Percentiles rank a stretch among this genome's conserved stretches.
phyloP scores from a whole-genome alignment of 1,139 yeast genomes.

The Lodderomyces beijingensis region DNA sequence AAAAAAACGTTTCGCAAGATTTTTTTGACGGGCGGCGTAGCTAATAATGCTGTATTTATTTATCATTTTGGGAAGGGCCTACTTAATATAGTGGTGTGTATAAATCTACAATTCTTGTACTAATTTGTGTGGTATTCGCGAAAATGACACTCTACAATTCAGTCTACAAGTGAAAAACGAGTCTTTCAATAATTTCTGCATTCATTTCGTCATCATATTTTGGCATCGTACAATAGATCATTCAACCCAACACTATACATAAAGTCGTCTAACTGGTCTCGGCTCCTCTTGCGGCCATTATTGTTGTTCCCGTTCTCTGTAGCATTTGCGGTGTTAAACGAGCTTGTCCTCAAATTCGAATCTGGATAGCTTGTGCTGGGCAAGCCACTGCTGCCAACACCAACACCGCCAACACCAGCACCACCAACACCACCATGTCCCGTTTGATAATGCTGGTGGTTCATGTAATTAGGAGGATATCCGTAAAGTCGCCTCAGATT shows the following conservation, averaged over 20 bases:
- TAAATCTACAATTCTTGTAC: too few relatives aligned
- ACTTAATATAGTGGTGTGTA: too few relatives aligned
- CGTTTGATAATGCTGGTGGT: neutral
- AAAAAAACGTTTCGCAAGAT: too few relatives aligned
- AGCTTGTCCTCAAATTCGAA: neutral
- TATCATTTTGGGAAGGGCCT: too few relatives aligned
- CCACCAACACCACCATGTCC: neutral
- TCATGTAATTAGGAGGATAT: neutral
- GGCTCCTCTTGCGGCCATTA: neutral
- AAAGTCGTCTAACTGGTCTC: slow-evolving; percentile 16
- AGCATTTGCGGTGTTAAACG: neutral
- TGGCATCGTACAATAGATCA: slow-evolving; percentile 18
- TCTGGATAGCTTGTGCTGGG: neutral
- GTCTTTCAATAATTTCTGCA: slow-evolving; percentile 2
- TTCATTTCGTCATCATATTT: too few relatives aligned
- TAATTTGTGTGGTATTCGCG: too few relatives aligned
- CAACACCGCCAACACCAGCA: neutral
- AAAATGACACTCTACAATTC: too few relatives aligned
- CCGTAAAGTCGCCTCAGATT: neutral
- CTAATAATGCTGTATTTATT: too few relatives aligned
- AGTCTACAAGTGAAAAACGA: slow-evolving; percentile 1
- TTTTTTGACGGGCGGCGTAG: too few relatives aligned
- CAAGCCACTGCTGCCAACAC: too few relatives aligned
- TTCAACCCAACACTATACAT: slow-evolving; percentile 20
- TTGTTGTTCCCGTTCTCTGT: neutral